Percentiles rank a stretch among this genome's conserved stretches.
Evolutionary conservation across 73 alveolate genomes (phyloP).

Genomic region (Blepharisma japonicum): DNA sequence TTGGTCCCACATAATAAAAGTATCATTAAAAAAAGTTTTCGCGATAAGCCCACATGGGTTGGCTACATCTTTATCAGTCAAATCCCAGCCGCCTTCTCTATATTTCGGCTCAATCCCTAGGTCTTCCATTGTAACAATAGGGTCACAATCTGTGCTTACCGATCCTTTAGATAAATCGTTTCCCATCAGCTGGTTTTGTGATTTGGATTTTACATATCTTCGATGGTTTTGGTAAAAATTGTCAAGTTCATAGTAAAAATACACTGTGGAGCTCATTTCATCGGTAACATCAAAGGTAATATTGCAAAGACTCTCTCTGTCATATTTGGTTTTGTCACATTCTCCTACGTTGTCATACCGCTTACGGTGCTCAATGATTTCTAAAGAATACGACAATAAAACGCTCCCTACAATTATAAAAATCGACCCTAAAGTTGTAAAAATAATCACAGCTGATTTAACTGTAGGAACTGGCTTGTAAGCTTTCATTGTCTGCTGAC

Average conservation of each 20-base stretch:
- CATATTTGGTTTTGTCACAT: constrained; percentile 15
- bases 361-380: constrained; percentile 60
- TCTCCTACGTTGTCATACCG: constrained; percentile 63
- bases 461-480: constrained; percentile 91
- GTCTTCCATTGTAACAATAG: constrained; percentile 65
- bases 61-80: constrained; percentile 56
- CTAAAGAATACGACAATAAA: constrained; percentile 57
- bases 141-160: constrained; percentile 74
- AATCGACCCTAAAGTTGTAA: constrained; percentile 72
- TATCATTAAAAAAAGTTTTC: constrained; percentile 79
- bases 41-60: constrained; percentile 93
- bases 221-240: constrained; percentile 91
- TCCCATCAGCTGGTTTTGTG: constrained; percentile 67
- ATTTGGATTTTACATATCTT: constrained; percentile 76
- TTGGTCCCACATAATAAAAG: constrained; percentile 37
- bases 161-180: constrained; percentile 27
- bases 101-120: constrained; percentile 35
- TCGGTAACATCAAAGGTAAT: constrained; percentile 50
- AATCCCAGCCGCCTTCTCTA: not conserved
- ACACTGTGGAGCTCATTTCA: constrained; percentile 70
- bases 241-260: constrained; percentile 82
- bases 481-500: constrained; percentile 83
- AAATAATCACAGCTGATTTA: constrained; percentile 58
- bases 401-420: constrained; percentile 78
- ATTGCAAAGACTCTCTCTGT: constrained; percentile 32